Evolutionary conservation across 169 alveolate species (phyloP).

Genomic region (Besnoitia besnoiti): DNA sequence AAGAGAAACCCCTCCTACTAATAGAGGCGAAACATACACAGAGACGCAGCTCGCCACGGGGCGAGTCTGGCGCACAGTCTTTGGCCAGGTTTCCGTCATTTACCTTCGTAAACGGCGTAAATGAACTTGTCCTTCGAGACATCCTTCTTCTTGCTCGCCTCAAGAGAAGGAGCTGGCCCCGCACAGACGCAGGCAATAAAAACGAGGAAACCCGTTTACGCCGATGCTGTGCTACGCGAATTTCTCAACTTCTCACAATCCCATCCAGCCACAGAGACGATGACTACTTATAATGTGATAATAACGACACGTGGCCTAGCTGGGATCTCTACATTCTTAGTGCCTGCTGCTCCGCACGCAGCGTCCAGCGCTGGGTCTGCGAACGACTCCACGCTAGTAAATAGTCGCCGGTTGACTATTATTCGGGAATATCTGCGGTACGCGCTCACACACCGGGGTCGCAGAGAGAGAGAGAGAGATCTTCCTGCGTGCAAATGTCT

Average conservation of each 20-base stretch:
- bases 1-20: neutral
- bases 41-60: neutral
- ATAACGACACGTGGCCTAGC: no score
- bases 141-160: constrained; percentile 32
- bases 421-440: no score
- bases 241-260: no score
- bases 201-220: neutral
- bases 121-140: constrained; percentile 21
- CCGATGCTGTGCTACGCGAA: neutral
- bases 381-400: no score
- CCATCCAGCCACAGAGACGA: no score
- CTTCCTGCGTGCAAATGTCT: no score
- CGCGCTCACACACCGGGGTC: no score
- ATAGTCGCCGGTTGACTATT: no score
- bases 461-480: neutral
- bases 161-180: constrained; percentile 34
- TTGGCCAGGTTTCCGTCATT: neutral
- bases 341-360: no score
- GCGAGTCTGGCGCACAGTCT: neutral
- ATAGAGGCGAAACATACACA: neutral
- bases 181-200: neutral
- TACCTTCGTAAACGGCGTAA: constrained; percentile 14
- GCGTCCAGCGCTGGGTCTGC: no score
- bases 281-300: no score
- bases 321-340: no score